phyloP scores from a whole-genome alignment of 2,329 filamentous ascomycete species.

The Corinectria fuckeliana region DNA sequence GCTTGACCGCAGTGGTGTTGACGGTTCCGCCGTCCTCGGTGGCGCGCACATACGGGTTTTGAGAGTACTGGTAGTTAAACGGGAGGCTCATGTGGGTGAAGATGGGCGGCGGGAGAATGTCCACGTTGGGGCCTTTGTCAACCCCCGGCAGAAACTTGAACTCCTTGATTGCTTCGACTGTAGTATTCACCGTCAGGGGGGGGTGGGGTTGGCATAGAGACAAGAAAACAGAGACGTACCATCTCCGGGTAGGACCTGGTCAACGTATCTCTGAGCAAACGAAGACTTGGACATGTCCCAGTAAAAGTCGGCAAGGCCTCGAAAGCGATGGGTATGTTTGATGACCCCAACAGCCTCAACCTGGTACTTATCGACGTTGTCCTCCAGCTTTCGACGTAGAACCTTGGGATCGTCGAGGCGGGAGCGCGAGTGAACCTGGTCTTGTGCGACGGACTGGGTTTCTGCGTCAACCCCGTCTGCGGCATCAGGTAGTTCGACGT shows the following conservation, averaged over 20 bases:
- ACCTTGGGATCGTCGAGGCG: constrained; percentile 60
- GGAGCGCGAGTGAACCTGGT: constrained; percentile 50
- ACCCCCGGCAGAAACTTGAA: constrained; percentile 72
- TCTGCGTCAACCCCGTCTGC: constrained; percentile 38
- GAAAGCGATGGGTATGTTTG: constrained; percentile 83
- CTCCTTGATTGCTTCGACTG: constrained; percentile 60
- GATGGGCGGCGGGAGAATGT: constrained; percentile 80
- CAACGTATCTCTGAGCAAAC: constrained; percentile 74
- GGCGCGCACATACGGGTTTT: constrained; percentile 78
- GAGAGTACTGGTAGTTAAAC: constrained; percentile 82
- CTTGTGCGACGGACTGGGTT: constrained; percentile 11
- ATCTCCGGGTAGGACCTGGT: constrained; percentile 74
- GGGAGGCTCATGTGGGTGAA: constrained; percentile 77
- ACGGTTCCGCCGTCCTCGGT: constrained; percentile 63
- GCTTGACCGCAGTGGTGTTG: constrained; percentile 66
- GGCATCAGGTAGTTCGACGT: constrained; percentile 43
- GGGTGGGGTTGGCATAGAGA: background rate
- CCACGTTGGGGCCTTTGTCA: constrained; percentile 64
- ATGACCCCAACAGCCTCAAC: constrained; percentile 76
- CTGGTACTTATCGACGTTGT: constrained; percentile 71
- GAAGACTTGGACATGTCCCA: constrained; percentile 72
- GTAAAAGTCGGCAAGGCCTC: constrained; percentile 87
- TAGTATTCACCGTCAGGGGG: background rate
- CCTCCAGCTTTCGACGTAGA: constrained; percentile 69
- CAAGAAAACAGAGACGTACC: constrained; percentile 53